Conservation (phyloP, 1,139 yeast species). For the Geotrichum citri-aurantii region DNA sequence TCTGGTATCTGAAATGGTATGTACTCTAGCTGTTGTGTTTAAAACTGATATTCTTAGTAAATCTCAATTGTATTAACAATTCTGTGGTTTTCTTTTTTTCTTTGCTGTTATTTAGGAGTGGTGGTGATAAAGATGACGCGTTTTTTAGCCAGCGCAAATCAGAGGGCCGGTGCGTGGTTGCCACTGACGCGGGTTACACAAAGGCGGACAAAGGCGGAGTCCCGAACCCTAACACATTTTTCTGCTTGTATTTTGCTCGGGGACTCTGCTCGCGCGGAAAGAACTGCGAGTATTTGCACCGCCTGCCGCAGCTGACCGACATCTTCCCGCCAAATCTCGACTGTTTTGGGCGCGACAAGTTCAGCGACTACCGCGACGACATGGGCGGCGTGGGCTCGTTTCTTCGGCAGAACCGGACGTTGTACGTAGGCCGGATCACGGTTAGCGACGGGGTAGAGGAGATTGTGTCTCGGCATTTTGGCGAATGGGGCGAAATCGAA, state of each 20-base stretch:
- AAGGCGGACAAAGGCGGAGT: constrained; percentile 50
- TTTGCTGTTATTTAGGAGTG: constrained; percentile 25
- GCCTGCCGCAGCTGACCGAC: constrained; percentile 57
- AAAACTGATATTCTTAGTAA: no score
- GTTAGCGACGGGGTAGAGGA: constrained; percentile 39
- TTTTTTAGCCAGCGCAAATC: constrained; percentile 40
- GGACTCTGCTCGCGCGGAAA: constrained; percentile 81
- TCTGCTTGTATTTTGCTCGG: constrained; percentile 81
- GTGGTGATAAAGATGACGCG: constrained; percentile 38
- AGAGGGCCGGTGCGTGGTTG: constrained; percentile 53
- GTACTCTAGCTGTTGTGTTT: neutral
- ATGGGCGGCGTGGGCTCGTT: constrained; percentile 95
- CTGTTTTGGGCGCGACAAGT: constrained; percentile 90
- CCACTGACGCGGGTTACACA: constrained; percentile 69
- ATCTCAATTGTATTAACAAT: neutral
- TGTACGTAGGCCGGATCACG: constrained; percentile 67
- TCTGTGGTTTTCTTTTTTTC: no score
- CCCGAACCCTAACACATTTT: constrained; percentile 28
- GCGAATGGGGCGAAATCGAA: constrained; percentile 75
- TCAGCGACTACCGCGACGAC: constrained; percentile 78
- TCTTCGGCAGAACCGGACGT: constrained; percentile 58
- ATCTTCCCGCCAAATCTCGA: constrained; percentile 60
- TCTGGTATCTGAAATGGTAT: constrained; percentile 82
- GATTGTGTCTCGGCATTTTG: constrained; percentile 49
- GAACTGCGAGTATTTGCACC: constrained; percentile 69